phyloP scores from a whole-genome alignment of 2,329 filamentous ascomycete species.

The Talaromyces piceae region DNA sequence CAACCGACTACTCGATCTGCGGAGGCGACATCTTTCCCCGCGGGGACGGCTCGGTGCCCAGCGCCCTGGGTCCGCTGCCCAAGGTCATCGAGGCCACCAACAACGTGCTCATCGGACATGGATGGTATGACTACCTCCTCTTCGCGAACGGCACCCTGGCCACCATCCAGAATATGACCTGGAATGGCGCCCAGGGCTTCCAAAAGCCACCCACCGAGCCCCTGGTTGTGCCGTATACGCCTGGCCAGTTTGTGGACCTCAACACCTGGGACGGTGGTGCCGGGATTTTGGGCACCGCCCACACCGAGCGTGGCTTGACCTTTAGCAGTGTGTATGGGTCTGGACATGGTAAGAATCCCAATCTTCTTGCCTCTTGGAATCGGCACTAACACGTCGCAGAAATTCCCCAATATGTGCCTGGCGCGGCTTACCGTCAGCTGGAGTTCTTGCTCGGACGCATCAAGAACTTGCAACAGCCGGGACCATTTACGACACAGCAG shows the following conservation, averaged over 20 bases:
- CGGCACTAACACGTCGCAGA: neutral
- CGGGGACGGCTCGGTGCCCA: constrained; percentile 42
- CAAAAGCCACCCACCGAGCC: constrained; percentile 57
- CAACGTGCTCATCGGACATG: constrained; percentile 68
- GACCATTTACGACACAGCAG: constrained; percentile 7
- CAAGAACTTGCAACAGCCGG: constrained; percentile 3
- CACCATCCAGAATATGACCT: constrained; percentile 76
- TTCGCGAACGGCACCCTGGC: constrained; percentile 64
- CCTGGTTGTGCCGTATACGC: constrained; percentile 47
- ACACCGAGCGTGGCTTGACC: constrained; percentile 59
- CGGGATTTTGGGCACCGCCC: constrained; percentile 61
- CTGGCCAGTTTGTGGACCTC: constrained; percentile 26
- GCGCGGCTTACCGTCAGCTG: constrained; percentile 63
- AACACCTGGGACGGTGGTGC: constrained; percentile 51
- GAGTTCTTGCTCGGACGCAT: constrained; percentile 67
- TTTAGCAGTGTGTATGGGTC: constrained; percentile 11
- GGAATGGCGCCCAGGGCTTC: constrained; percentile 67
- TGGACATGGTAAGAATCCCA: constrained; percentile 13
- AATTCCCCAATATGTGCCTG: constrained; percentile 18
- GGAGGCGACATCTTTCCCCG: constrained; percentile 33
- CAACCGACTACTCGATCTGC: constrained; percentile 25
- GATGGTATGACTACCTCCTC: constrained; percentile 64
- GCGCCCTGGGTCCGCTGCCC: constrained; percentile 42
- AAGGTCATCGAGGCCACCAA: constrained; percentile 64
- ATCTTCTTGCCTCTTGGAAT: neutral